Base-by-base conservation (phyloP, 2,329 filamentous ascomycete species). In the Cladosporium sp. region DNA sequence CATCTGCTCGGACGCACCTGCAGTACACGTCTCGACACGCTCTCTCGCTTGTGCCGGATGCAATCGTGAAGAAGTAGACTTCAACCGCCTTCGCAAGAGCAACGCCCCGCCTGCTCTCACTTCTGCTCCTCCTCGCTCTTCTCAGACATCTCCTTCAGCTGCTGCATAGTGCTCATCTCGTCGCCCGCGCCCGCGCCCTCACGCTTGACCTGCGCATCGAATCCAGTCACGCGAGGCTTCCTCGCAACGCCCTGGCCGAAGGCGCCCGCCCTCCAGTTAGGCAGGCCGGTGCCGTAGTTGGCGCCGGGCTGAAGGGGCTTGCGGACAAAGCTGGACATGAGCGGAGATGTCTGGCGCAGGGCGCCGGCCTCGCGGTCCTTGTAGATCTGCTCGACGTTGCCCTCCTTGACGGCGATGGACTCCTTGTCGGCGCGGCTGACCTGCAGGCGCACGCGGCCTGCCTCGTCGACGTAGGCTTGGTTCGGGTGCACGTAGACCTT, bases 401-500 rank as follows among this genome's bases (percentile, higher is more conserved):
- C 48, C 40, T 50, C 40, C 54, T 64, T 66, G 46, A 69, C 66
- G 6, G 65, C 63, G 18, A 68, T 57, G 8, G 66, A 61, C 49
- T 67, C 65, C 18, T 56, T 53, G 51, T 64, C 61, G n/a, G 60
- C 63, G 49, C 65, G 59, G 18, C 40, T 43, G 13, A 68, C 56
- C 9, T 60, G 58, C 43, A 79, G 66, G 4, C 61, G 60, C 53
- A 79, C 70, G 35, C 67, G 68, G 34, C 75, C 75, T 9, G 70
- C 62, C 16, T 74, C 69, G 54, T 75, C 69, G 33, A 79, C 65
- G 42, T 61, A 65, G 18, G 76, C 78, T 38, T 70, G 72, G 41
- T 68, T 64, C 1, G 78, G 74, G 14, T 72, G 70, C 19, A 79
- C 75, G 69, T 71, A 75, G 52, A 80, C 66, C 59, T 80, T 82